Evolutionary conservation across 2,329 filamentous ascomycete genomes (phyloP).

Genomic region (Pyrenochaeta sp.): DNA sequence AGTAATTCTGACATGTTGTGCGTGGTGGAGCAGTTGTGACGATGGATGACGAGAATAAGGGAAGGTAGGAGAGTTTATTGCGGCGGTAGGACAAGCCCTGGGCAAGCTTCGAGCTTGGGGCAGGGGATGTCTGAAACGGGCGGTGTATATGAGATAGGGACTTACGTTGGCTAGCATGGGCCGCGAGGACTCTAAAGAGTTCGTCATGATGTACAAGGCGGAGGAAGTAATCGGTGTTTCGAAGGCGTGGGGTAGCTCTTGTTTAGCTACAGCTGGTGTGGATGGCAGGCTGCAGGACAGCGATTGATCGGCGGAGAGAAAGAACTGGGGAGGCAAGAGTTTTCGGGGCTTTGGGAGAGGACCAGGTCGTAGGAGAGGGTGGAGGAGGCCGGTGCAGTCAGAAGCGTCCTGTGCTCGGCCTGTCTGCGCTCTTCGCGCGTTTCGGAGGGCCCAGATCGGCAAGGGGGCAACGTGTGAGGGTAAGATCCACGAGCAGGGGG

Average conservation of each 20-base stretch:
- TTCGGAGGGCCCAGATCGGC: slow-evolving; percentile 36
- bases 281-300: slow-evolving; percentile 4
- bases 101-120: slow-evolving; percentile 27
- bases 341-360: background rate
- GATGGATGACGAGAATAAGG: slow-evolving; percentile 5
- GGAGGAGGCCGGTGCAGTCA: slow-evolving; percentile 11
- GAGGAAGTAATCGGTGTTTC: slow-evolving; percentile 12
- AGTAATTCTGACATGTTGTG: slow-evolving; percentile 30
- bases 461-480: slow-evolving; percentile 31
- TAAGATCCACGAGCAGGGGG: slow-evolving; percentile 25
- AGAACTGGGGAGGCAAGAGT: background rate
- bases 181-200: slow-evolving; percentile 51
- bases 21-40: slow-evolving; percentile 7
- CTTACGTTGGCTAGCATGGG: slow-evolving; percentile 53
- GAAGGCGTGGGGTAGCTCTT: slow-evolving; percentile 7
- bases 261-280: background rate
- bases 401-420: slow-evolving; percentile 24
- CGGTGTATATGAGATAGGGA: slow-evolving; percentile 35
- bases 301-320: slow-evolving; percentile 6
- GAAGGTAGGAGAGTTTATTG: slow-evolving; percentile 20
- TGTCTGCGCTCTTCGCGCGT: slow-evolving; percentile 23
- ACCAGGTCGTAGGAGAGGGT: slow-evolving; percentile 13
- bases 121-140: slow-evolving; percentile 41
- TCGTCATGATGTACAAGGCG: slow-evolving; percentile 41
- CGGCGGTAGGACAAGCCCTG: slow-evolving; percentile 4